These are phyloP conservation scores for Vigna trinervia DNA, from an alignment of 306 rosid genomes.

Conservation along the genomic window DNA sequence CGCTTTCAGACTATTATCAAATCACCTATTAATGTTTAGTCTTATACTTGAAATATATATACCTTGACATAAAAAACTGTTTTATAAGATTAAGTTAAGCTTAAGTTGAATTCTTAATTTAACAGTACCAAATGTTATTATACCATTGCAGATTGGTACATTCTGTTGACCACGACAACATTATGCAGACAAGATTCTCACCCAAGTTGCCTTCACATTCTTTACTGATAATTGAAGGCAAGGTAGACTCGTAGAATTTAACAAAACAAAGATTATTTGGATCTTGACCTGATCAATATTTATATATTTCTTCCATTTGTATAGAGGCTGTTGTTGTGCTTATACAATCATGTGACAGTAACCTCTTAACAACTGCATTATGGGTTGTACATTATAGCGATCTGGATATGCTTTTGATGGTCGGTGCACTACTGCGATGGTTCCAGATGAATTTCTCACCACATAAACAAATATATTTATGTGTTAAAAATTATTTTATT, in stretches of 20 bases:
- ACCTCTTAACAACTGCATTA: conserved; percentile 36
- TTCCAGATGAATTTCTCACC: not conserved
- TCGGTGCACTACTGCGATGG: not conserved
- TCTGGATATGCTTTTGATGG: conserved; percentile 12
- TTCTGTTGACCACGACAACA: not conserved
- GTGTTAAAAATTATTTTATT: not conserved
- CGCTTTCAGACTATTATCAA: no score
- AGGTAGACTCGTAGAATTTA: not conserved
- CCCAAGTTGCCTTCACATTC: conserved; percentile 2
- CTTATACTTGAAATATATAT: no score
- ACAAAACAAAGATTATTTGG: not conserved
- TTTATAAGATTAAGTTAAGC: no score
- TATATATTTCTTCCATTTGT: not conserved
- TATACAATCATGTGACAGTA: conserved; percentile 23
- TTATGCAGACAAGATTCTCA: not conserved
- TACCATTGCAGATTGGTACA: not conserved
- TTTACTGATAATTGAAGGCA: conserved; percentile 6
- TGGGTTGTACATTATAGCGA: not conserved
- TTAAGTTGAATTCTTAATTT: no score
- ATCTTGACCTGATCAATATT: not conserved
- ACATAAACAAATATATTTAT: not conserved
- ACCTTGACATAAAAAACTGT: no score
- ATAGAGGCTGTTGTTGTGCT: not conserved
- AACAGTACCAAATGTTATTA: no score
- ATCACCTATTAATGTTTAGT: no score